A percentile compares a stretch with the other conserved stretches of the same genome.
Evolutionary conservation across 2,329 filamentous ascomycete genomes (phyloP).

Genomic region (Scedosporium dehoogii): DNA sequence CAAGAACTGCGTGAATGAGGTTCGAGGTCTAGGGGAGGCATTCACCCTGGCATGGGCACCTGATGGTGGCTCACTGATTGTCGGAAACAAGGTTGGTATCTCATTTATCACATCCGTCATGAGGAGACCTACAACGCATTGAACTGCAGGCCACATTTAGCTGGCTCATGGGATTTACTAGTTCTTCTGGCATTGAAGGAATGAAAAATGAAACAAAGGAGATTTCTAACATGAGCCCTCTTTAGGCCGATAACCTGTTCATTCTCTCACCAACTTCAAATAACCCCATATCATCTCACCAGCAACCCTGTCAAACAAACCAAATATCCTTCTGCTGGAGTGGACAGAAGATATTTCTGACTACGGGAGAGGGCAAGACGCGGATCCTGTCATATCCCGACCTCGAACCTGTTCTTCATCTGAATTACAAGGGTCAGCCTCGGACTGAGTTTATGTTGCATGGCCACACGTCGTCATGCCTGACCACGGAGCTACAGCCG

Average conservation of each 20-base stretch:
- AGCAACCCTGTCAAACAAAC: constrained; percentile 57
- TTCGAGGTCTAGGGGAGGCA: constrained; percentile 55
- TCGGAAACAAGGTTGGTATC: constrained; percentile 57
- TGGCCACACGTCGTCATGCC: constrained; percentile 64
- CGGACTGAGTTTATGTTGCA: constrained; percentile 49
- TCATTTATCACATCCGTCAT: not conserved
- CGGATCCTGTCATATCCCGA: constrained; percentile 60
- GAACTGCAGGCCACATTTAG: too few species aligned
- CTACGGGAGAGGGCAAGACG: constrained; percentile 60
- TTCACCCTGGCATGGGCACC: constrained; percentile 67
- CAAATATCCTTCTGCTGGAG: constrained; percentile 67
- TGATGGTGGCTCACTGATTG: constrained; percentile 58
- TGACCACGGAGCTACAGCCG: constrained; percentile 60
- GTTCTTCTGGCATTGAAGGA: too few species aligned
- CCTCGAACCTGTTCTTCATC: constrained; percentile 44
- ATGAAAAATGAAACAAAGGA: too few species aligned
- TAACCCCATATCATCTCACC: constrained; percentile 45
- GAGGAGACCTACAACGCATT: too few species aligned
- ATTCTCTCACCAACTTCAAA: constrained; percentile 51
- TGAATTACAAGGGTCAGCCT: constrained; percentile 32
- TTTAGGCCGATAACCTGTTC: constrained; percentile 50
- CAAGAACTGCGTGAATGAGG: constrained; percentile 60
- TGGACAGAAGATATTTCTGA: constrained; percentile 59
- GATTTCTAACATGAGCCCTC: not conserved
- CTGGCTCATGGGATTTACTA: too few species aligned